Base-by-base conservation (phyloP, 2,329 filamentous ascomycete genomes). In the Sclerotinia subarctica region DNA sequence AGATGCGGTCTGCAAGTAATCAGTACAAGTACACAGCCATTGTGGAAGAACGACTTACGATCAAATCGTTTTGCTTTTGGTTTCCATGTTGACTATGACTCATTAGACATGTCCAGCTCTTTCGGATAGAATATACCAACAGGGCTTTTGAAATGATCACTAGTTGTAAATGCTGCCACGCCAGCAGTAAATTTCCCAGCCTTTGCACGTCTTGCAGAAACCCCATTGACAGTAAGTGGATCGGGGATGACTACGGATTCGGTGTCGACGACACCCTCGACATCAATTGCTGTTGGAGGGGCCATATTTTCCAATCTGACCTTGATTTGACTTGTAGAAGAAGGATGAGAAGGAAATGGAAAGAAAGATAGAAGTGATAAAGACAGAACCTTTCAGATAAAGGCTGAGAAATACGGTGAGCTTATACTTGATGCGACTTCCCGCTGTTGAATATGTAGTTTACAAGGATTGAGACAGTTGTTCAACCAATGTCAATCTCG, bases 31-130 rank as follows among this genome's bases (percentile, higher is more conserved):
- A 65, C 66, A 69, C 69, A n/a, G 26, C 44, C n/a, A 44, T 69
- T 68, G 69, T 44, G 62, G 66, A 64, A 58, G 68, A 52, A 58
- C 32, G 59, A 87, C 91, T 82, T 81, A 96, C 92, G 86, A 76
- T 96, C 91, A 90, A 92, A 97, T 78, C 88, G 82, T 78, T 90
- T 93, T 3, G 94, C 91, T 76, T 88, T 89, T 5, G 91, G 90
- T 77, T 94, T 94, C 26, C 84, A 75, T 72, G 82, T 78, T 42
- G 79, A 75, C 77, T 87, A 72, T 69, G 80, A 79, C 65, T 65
- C 59, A 69, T 67, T 71, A 70, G 32, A 29, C n/a, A 51, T 21
- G 54, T 7, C 17, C 44, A 42, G 38, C 3, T 49, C 42, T 42
- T 38, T 44, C 42, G n/a, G 29, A 29, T 6, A 57, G 15, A 26